Percentiles rank a stretch among this genome's conserved stretches.
These are phyloP conservation scores for Saccharomycopsis lassenensis DNA, from an alignment of 805 yeast genomes.

Conservation along the genomic window DNA sequence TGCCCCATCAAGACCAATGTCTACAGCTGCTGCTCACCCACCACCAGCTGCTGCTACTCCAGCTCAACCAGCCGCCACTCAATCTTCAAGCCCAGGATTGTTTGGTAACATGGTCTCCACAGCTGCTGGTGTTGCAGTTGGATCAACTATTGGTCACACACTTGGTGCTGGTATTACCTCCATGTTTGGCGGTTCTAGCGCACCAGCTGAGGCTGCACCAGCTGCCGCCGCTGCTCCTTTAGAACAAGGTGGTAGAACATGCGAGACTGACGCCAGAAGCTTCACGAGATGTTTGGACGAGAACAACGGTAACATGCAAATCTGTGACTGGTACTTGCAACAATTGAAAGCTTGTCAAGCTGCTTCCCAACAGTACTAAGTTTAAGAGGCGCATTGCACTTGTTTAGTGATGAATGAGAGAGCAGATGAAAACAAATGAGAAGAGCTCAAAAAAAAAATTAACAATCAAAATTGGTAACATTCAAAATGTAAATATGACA, in stretches of 20 bases:
- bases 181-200: conserved; percentile 73
- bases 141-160: conserved; percentile 95
- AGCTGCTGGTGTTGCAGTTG: conserved; percentile 99
- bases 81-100: conserved; percentile 66
- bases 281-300: conserved; percentile 94
- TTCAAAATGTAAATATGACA: no score
- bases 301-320: conserved; percentile 91
- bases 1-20: conserved; percentile 27
- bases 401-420: no score
- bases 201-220: conserved; percentile 38
- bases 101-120: conserved; percentile 97
- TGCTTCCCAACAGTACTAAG: conserved; percentile 73
- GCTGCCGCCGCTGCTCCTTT: conserved; percentile 28
- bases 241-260: conserved; percentile 41
- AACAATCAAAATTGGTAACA: no score
- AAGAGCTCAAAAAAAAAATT: no score
- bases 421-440: no score
- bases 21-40: conserved; percentile 37
- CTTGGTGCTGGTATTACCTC: conserved; percentile 89
- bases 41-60: conserved; percentile 41
- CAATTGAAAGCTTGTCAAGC: conserved; percentile 97
- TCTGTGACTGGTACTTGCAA: conserved; percentile 93
- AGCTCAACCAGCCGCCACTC: conserved; percentile 38
- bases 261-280: conserved; percentile 90
- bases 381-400: no score